Base-by-base conservation (phyloP, 2,329 filamentous ascomycete genomes). In the Colletotrichum cordylinicola region DNA sequence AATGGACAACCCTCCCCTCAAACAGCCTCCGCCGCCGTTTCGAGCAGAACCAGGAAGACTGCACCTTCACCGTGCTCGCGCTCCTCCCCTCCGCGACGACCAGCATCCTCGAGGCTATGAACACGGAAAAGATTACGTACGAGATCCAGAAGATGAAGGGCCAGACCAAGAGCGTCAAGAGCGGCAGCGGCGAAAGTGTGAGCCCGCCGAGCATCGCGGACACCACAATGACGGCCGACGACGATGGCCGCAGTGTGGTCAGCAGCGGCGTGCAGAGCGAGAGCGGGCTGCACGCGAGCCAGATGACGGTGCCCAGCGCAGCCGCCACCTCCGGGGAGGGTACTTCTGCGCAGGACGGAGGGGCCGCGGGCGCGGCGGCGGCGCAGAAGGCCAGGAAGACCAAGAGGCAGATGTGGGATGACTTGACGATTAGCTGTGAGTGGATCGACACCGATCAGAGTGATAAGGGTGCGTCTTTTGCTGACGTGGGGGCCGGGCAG, bases 41-140 rank as follows among this genome's bases (percentile, higher is more conserved):
- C 86, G 95, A 98, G 85, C 97, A 99, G 86, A 99, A 99, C 85
- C 97, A 99, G 84, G 96, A 98, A 83, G 97, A 99, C 86, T 99
- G 97, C 86, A 98, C 96, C 64, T 98, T 98, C 84, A 99, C 97
- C 48, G 96, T 98, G 60, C 93, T 98, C n/a, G 97, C 96, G 35
- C 92, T 99, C 71, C 90, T 99, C 12, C 97, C 97, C 6, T 98
- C 96, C 39, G 95, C 96, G 8, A 96, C 96, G 29, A 93, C 97
- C 79, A 96, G 98, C 83, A 94, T 99, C 80, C 89, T 98, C 81
- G 93, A 95, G 79, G 93, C 94, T 37, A 91, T 98, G 80, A 95
- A 98, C 69, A 98, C 98, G 58, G 97, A 99, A 84, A 93, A 94
- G 81, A 95, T 98, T 81, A 96, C 96, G 6, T 94, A 96, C 79